These are phyloP conservation scores for Kuraishia ogatae DNA, from an alignment of 805 yeast genomes.

Conservation along the genomic window DNA sequence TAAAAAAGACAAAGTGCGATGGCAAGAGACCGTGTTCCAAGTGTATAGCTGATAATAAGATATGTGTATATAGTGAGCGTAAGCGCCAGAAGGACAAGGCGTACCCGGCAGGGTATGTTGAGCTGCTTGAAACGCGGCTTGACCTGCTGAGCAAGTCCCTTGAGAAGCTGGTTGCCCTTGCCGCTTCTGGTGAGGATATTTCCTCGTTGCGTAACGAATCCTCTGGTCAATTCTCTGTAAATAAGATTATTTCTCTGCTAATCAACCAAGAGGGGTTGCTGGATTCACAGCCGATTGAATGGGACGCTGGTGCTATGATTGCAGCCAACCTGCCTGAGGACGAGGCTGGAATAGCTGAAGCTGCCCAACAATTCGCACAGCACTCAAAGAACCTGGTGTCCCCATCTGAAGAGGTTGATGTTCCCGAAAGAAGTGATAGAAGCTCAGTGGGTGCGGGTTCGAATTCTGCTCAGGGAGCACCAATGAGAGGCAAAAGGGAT, in stretches of 20 bases:
- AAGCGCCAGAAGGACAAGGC: conserved; percentile 44
- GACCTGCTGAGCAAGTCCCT: conserved; percentile 42
- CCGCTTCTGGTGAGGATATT: conserved; percentile 8
- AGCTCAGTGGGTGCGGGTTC: not conserved
- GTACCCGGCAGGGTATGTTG: conserved; percentile 55
- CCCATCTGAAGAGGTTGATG: not conserved
- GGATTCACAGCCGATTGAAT: conserved; percentile 30
- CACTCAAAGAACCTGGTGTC: conserved; percentile 13
- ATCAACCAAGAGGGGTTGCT: conserved; percentile 30
- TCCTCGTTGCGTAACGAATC: conserved; percentile 2
- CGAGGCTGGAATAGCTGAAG: conserved; percentile 16
- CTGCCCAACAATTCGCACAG: conserved; percentile 25
- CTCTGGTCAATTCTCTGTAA: conserved; percentile 28
- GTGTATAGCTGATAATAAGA: conserved; percentile 46
- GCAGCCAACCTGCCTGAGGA: conserved; percentile 27
- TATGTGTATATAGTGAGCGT: conserved; percentile 51
- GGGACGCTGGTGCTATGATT: conserved; percentile 34
- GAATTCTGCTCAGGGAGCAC: too few species aligned
- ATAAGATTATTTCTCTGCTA: conserved; percentile 35
- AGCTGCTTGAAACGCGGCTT: conserved; percentile 49
- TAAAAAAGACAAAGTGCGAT: conserved; percentile 56
- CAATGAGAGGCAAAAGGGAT: too few species aligned
- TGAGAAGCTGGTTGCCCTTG: conserved; percentile 28
- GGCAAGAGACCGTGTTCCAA: conserved; percentile 54
- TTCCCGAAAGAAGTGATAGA: not conserved